Conservation (phyloP, 2,329 filamentous ascomycete genomes). For the Dothistroma pini region DNA sequence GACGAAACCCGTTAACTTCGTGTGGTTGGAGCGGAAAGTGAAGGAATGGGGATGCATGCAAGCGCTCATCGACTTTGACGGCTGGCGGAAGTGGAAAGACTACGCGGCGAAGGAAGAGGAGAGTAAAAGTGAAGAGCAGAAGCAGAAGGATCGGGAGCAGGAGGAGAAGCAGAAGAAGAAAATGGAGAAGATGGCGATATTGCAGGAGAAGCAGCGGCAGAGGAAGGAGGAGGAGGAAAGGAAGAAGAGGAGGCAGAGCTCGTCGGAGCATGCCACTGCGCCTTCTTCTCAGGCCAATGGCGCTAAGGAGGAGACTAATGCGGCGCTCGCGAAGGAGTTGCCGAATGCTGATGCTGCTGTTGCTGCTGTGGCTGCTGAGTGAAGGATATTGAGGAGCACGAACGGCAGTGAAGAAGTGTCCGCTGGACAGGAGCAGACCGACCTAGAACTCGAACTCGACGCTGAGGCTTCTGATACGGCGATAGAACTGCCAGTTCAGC, state of each 20-base stretch:
- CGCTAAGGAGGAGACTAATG: not conserved
- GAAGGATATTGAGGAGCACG: not conserved
- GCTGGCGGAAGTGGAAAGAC: conserved; percentile 97
- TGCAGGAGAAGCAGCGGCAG: conserved; percentile 29
- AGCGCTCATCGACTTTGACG: conserved; percentile 95
- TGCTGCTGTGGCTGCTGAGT: not conserved
- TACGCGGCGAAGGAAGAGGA: conserved; percentile 47
- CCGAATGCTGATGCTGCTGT: not conserved
- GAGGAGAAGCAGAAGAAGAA: conserved; percentile 32
- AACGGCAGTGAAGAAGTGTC: no score
- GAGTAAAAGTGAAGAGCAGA: conserved; percentile 37
- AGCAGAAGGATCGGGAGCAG: conserved; percentile 28
- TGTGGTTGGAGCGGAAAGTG: conserved; percentile 95
- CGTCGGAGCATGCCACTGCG: not conserved
- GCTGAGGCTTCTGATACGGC: not conserved
- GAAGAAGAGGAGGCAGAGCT: conserved; percentile 18
- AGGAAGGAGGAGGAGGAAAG: conserved; percentile 26
- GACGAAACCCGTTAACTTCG: conserved; percentile 94
- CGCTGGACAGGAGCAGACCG: not conserved
- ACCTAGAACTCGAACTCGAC: not conserved
- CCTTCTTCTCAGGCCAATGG: not conserved
- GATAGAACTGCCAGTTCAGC: not conserved
- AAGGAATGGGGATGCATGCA: conserved; percentile 99
- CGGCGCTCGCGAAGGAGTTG: not conserved
- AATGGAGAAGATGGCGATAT: conserved; percentile 32